Percentiles rank a stretch among this genome's conserved stretches.
Evolutionary conservation across 2,329 filamentous ascomycete species (phyloP).

Genomic region (Sporothrix pseudoabietina): DNA sequence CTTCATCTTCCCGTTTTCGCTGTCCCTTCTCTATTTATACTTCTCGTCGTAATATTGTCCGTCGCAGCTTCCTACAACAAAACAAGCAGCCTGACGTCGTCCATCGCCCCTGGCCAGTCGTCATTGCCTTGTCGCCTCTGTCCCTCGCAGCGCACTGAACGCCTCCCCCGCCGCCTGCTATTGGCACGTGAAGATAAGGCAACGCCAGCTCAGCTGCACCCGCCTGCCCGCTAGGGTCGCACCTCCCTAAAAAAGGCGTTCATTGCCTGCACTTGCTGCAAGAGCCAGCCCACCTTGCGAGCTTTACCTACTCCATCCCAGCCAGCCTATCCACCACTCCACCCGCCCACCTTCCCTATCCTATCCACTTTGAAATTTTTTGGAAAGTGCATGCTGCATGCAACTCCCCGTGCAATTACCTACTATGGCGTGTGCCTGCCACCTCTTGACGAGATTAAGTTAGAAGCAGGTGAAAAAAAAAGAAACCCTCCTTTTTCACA

Average conservation of each 20-base stretch:
- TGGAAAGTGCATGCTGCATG: slow-evolving; percentile 15
- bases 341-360: slow-evolving; percentile 8
- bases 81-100: neutral
- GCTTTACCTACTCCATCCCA: neutral
- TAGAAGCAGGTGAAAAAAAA: slow-evolving; percentile 24
- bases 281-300: neutral
- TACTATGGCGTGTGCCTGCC: slow-evolving; percentile 27
- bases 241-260: slow-evolving; percentile 3
- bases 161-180: slow-evolving; percentile 16
- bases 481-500: neutral
- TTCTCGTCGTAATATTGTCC: neutral
- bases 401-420: slow-evolving; percentile 16
- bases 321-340: slow-evolving; percentile 4
- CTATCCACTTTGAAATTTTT: slow-evolving; percentile 24
- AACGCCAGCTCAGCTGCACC: slow-evolving; percentile 14
- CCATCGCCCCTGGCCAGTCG: neutral
- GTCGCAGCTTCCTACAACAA: neutral
- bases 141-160: neutral
- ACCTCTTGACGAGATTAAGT: slow-evolving; percentile 26
- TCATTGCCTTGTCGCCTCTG: neutral
- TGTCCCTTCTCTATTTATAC: neutral
- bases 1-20: neutral
- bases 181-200: slow-evolving; percentile 28
- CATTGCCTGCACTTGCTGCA: neutral
- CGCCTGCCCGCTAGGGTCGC: slow-evolving; percentile 12